Evolutionary conservation across 768 basidiomycete genomes (phyloP).

Genomic region (Termitomyces sp.): DNA sequence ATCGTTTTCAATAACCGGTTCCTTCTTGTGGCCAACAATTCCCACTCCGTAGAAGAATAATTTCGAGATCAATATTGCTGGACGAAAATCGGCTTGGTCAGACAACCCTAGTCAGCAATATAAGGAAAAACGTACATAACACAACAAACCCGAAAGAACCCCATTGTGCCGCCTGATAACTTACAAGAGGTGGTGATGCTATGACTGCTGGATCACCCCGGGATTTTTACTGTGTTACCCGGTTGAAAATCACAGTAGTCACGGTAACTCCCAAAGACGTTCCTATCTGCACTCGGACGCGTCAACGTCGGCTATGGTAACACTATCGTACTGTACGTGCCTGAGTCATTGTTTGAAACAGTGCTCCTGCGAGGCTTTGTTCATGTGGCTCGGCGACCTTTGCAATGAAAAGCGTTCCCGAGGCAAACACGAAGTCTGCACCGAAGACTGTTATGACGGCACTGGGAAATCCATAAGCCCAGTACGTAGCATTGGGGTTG

Average conservation of each 20-base stretch:
- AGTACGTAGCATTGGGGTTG: conserved; percentile 49
- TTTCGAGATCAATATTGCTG: conserved; percentile 13
- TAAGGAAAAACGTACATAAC: conserved; percentile 30
- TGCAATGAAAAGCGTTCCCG: conserved; percentile 71
- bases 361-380: conserved; percentile 68
- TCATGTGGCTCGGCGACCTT: conserved; percentile 62
- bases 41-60: conserved; percentile 16
- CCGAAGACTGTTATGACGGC: conserved; percentile 63
- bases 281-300: conserved; percentile 42
- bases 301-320: background rate
- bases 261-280: conserved; percentile 66
- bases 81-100: background rate
- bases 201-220: conserved; percentile 15
- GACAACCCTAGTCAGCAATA: background rate
- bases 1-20: background rate
- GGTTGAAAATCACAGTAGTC: conserved; percentile 65
- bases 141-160: conserved; percentile 54
- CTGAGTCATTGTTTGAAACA: conserved; percentile 79
- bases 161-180: conserved; percentile 66
- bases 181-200: conserved; percentile 30
- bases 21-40: conserved; percentile 14
- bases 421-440: conserved; percentile 70
- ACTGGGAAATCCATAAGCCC: conserved; percentile 74
- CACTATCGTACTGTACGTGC: conserved; percentile 20
- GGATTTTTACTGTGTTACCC: conserved; percentile 32